These are phyloP conservation scores for Penicillium odoratum DNA, from an alignment of 495 filamentous ascomycete species.

Conservation along the genomic window DNA sequence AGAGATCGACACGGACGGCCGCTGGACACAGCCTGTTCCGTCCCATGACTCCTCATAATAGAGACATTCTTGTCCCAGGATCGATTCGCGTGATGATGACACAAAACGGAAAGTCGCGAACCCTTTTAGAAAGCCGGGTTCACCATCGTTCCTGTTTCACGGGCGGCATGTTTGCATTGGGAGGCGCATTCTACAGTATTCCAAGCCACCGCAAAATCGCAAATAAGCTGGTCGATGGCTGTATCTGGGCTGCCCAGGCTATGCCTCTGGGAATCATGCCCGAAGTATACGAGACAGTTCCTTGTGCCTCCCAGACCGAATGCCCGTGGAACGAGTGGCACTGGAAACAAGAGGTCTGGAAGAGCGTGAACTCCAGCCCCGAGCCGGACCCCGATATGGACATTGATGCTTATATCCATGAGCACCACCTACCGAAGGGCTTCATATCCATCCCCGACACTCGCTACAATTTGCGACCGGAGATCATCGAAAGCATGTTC, in stretches of 20 bases:
- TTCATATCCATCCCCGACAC: constrained; percentile 37
- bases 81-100: constrained; percentile 21
- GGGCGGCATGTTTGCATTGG: constrained; percentile 85
- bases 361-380: constrained; percentile 13
- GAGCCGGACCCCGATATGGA: constrained; percentile 9
- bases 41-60: constrained; percentile 39
- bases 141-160: constrained; percentile 77
- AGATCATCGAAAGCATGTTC: constrained; percentile 62
- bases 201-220: constrained; percentile 69
- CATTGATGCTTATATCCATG: constrained; percentile 23
- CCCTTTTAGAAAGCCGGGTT: constrained; percentile 33
- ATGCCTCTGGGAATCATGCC: constrained; percentile 47
- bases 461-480: constrained; percentile 48
- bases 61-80: constrained; percentile 43
- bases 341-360: constrained; percentile 35
- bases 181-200: constrained; percentile 66
- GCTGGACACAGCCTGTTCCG: constrained; percentile 45
- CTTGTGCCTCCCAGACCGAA: constrained; percentile 31
- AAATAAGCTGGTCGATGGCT: constrained; percentile 74
- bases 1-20: constrained; percentile 31
- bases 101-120: constrained; percentile 15
- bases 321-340: constrained; percentile 42
- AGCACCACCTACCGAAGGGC: constrained; percentile 34
- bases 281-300: constrained; percentile 36
- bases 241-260: constrained; percentile 70